Conservation (phyloP, 257 asterid genomes). For the Solanum stenotomum region DNA sequence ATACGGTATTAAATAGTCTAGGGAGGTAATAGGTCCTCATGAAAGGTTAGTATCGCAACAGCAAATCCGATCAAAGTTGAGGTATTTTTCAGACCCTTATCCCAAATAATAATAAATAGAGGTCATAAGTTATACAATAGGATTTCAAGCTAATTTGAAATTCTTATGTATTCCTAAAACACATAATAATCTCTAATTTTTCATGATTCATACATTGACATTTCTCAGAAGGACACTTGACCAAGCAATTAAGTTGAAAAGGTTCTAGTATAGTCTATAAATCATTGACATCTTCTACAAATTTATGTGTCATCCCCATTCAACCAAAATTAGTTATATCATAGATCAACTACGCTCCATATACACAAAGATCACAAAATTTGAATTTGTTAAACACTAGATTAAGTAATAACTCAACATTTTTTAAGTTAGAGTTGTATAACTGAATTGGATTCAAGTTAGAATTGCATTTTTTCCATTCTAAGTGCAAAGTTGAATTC, state of each 20-base stretch:
- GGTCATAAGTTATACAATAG: background rate
- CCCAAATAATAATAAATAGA: background rate
- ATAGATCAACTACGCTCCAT: background rate
- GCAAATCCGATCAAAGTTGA: no score
- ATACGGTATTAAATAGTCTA: no score
- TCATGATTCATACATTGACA: background rate
- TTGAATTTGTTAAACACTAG: no score
- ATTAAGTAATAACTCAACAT: background rate
- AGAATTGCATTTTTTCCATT: background rate
- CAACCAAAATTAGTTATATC: background rate
- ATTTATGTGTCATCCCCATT: background rate
- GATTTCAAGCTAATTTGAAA: no score
- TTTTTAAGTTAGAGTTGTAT: background rate
- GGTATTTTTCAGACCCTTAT: no score
- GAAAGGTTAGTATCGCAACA: no score
- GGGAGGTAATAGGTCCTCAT: no score
- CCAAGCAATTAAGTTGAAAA: background rate
- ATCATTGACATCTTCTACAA: background rate
- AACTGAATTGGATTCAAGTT: background rate
- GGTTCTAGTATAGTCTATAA: background rate
- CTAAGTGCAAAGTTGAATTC: background rate
- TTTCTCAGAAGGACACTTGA: no score
- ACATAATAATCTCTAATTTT: background rate
- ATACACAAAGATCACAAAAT: background rate
- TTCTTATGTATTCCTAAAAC: no score